A percentile compares a stretch with the other conserved stretches of the same genome.
These are phyloP conservation scores for Triglochin maritima DNA, from an alignment of 106 monocot genomes.

Conservation along the genomic window DNA sequence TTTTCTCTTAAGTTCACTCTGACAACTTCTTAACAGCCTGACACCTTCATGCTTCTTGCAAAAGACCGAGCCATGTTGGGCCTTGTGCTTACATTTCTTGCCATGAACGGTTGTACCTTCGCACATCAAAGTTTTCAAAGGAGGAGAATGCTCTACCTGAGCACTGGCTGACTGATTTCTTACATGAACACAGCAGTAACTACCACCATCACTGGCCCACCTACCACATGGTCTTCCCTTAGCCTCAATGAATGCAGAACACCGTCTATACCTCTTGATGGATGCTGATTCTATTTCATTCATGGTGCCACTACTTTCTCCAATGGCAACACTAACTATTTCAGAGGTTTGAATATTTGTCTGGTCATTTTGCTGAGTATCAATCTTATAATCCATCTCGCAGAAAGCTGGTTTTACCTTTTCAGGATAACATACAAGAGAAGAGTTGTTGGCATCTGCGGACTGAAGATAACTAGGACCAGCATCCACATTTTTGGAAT, in stretches of 20 bases:
- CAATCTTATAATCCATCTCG: conserved; percentile 7
- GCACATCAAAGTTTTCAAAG: conserved; percentile 61
- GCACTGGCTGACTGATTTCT: conserved; percentile 25
- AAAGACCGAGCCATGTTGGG: conserved; percentile 59
- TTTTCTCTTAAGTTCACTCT: conserved; percentile 20
- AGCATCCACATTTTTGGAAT: background rate
- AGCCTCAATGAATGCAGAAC: conserved; percentile 67
- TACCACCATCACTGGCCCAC: conserved; percentile 94
- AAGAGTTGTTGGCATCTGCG: conserved; percentile 12
- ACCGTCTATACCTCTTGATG: conserved; percentile 35
- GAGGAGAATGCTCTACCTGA: conserved; percentile 22
- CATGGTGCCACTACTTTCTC: conserved; percentile 2
- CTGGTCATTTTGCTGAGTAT: background rate
- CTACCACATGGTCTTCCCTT: conserved; percentile 86
- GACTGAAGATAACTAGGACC: conserved; percentile 10
- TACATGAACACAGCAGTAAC: conserved; percentile 81
- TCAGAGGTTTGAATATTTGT: conserved; percentile 1
- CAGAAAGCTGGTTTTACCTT: background rate
- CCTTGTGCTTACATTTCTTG: conserved; percentile 86
- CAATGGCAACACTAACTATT: background rate
- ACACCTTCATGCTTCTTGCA: conserved; percentile 74
- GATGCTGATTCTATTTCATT: conserved; percentile 3
- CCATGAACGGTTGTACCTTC: conserved; percentile 75
- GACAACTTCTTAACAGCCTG: conserved; percentile 9
- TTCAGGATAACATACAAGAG: conserved; percentile 6